Evolutionary conservation across 1,284 basidiomycete species (phyloP).

Genomic region (Sporisorium reilianum): DNA sequence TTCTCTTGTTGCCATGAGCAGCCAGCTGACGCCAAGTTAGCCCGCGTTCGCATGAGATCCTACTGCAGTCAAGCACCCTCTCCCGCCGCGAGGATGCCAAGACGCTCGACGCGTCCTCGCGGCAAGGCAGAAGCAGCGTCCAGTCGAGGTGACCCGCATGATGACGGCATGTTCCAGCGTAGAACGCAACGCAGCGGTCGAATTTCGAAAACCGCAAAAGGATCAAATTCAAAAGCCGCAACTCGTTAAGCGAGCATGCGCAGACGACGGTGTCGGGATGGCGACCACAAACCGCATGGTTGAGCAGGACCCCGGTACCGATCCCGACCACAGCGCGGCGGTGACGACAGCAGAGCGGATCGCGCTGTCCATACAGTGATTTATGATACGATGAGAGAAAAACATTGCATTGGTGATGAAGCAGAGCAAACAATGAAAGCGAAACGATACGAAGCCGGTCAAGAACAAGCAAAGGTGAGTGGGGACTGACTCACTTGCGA

Average conservation of each 20-base stretch:
- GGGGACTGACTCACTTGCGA: slow-evolving; percentile 35
- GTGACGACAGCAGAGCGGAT: not conserved
- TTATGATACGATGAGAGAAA: not conserved
- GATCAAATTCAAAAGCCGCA: not conserved
- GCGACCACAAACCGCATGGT: not conserved
- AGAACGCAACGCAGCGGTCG: too few relatives aligned
- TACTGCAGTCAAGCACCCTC: too few relatives aligned
- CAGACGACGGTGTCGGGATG: not conserved
- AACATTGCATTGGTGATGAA: slow-evolving; percentile 2
- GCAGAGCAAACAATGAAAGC: not conserved
- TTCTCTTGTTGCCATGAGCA: too few relatives aligned
- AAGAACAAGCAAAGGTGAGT: too few relatives aligned
- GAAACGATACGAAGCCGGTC: not conserved
- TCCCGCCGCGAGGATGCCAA: too few relatives aligned
- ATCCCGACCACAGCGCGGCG: not conserved
- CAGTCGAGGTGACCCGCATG: not conserved
- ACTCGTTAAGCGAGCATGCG: not conserved
- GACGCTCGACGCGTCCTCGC: too few relatives aligned
- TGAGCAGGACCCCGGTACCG: not conserved
- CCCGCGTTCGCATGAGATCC: too few relatives aligned
- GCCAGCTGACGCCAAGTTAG: too few relatives aligned
- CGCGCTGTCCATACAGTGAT: too few relatives aligned
- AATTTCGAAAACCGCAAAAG: not conserved
- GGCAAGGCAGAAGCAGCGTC: not conserved
- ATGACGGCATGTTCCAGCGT: slow-evolving; percentile 1